Evolutionary conservation across 306 rosid genomes (phyloP).

Genomic region (Phaseolus lunatus): DNA sequence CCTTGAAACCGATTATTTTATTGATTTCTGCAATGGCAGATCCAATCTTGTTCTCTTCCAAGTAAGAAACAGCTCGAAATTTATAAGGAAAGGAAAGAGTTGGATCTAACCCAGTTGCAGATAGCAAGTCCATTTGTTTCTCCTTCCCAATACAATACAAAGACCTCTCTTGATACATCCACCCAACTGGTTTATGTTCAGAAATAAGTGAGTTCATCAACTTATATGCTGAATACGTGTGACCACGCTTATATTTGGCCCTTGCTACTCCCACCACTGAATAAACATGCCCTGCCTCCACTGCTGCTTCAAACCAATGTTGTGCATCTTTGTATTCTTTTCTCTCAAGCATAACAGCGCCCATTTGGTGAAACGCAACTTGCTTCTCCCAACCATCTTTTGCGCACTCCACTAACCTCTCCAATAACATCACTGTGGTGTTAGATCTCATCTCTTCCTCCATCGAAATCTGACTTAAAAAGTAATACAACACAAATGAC

Average conservation of each 20-base stretch:
- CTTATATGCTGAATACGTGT: conserved; percentile 79
- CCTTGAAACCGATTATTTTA: conserved; percentile 77
- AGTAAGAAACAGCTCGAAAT: conserved; percentile 66
- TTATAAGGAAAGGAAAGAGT: conserved; percentile 83
- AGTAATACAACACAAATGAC: conserved; percentile 77
- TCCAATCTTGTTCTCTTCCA: conserved; percentile 69
- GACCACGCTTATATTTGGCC: conserved; percentile 84
- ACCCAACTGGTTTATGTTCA: conserved; percentile 73
- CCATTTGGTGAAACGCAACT: conserved; percentile 78
- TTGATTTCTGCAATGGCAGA: conserved; percentile 73
- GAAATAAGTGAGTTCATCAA: conserved; percentile 71
- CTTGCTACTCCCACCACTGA: conserved; percentile 81
- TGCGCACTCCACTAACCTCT: conserved; percentile 81
- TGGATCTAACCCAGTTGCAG: conserved; percentile 84
- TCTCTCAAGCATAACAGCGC: conserved; percentile 86
- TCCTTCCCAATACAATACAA: conserved; percentile 81
- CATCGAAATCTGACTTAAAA: conserved; percentile 79
- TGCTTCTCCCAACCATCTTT: conserved; percentile 77
- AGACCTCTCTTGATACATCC: conserved; percentile 96
- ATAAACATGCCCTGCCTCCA: conserved; percentile 78
- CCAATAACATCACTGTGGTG: conserved; percentile 81
- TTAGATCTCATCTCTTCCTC: conserved; percentile 90
- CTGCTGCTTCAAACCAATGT: conserved; percentile 71
- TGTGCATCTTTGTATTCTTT: conserved; percentile 84
- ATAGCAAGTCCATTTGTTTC: conserved; percentile 72